These are phyloP conservation scores for Suillus bovinus DNA, from an alignment of 768 basidiomycete genomes.

Conservation along the genomic window DNA sequence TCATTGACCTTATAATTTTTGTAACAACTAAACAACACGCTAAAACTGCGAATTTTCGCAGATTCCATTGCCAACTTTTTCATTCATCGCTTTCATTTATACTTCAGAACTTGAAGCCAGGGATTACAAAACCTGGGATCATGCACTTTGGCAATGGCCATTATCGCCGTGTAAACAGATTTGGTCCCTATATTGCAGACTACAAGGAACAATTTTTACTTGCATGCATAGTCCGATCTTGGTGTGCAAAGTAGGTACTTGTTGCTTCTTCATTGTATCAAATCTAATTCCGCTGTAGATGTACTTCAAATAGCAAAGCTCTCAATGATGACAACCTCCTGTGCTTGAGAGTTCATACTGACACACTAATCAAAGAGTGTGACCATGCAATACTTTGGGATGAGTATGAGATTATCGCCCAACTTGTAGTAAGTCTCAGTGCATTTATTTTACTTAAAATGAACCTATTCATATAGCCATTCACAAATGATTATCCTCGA, in stretches of 20 bases:
- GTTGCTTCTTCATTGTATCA: constrained; percentile 10
- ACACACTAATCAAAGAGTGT: constrained; percentile 14
- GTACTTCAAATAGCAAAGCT: background rate
- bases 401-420: constrained; percentile 1
- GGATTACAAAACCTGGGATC: constrained; percentile 31
- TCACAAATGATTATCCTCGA: constrained; percentile 13
- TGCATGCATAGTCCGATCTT: constrained; percentile 33
- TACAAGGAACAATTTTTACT: constrained; percentile 40
- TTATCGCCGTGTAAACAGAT: constrained; percentile 26
- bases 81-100: constrained; percentile 31
- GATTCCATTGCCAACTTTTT: constrained; percentile 33
- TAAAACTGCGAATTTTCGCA: constrained; percentile 21
- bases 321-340: background rate
- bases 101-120: constrained; percentile 23
- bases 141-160: constrained; percentile 32
- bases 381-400: constrained; percentile 23
- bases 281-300: background rate
- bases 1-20: background rate
- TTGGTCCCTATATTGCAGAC: constrained; percentile 42
- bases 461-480: constrained; percentile 5
- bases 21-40: constrained; percentile 16
- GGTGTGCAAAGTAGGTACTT: constrained; percentile 37
- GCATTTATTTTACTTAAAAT: background rate
- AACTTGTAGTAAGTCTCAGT: constrained; percentile 8
- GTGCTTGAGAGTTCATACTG: constrained; percentile 20